These are phyloP conservation scores for Carex kokanica DNA, from an alignment of 176 grass and related monocot genomes.

Conservation along the genomic window DNA sequence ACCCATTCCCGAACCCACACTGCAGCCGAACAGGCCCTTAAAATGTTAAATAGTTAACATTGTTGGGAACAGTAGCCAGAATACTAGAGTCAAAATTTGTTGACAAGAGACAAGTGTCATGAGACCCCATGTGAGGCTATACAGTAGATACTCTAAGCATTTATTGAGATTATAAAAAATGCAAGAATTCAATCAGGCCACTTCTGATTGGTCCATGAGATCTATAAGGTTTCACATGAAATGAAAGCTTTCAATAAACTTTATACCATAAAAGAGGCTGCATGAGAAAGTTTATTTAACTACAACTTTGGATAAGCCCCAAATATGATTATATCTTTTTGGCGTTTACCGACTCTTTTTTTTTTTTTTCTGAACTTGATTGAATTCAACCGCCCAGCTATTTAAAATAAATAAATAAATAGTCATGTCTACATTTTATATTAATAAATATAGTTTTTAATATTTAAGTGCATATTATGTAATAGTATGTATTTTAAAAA, in stretches of 20 bases:
- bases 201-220: constrained; percentile 16
- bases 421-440: no score
- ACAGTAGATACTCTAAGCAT: constrained; percentile 10
- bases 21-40: no score
- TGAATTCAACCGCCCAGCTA: background rate
- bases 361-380: background rate
- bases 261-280: background rate
- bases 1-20: no score
- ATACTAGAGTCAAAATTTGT: constrained; percentile 35
- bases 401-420: no score
- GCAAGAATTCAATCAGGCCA: background rate
- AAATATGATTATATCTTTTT: background rate
- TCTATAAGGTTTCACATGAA: constrained; percentile 20
- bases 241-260: background rate
- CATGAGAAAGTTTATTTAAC: background rate
- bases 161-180: constrained; percentile 12
- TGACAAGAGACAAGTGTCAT: constrained; percentile 27
- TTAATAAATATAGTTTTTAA: no score
- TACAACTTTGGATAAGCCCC: constrained; percentile 12
- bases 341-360: background rate
- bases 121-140: constrained; percentile 26
- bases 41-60: background rate
- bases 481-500: no score
- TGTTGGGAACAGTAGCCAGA: background rate
- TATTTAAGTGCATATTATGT: no score